Conservation (phyloP, 495 filamentous ascomycete genomes). For the Annulohypoxylon nitens region DNA sequence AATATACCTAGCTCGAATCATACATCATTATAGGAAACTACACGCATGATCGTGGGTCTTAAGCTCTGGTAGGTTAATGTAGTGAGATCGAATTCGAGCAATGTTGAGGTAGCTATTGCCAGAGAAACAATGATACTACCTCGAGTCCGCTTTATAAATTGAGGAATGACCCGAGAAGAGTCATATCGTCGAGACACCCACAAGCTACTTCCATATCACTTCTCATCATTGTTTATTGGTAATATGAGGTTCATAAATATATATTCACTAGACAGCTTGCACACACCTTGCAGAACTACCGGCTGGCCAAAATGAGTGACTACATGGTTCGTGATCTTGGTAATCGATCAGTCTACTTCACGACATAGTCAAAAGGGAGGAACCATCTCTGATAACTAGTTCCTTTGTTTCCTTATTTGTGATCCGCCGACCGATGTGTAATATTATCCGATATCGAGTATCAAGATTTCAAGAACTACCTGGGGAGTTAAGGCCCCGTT, state of each 20-base stretch:
- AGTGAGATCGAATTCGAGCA: background rate
- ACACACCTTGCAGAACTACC: too few relatives aligned
- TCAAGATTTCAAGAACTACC: background rate
- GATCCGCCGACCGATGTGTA: background rate
- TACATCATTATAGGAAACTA: too few relatives aligned
- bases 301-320: background rate
- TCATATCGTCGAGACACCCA: background rate
- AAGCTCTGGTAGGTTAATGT: too few relatives aligned
- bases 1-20: too few relatives aligned
- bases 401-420: background rate
- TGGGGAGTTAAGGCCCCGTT: background rate
- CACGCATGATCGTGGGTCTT: too few relatives aligned
- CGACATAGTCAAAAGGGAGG: background rate
- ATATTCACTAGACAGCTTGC: too few relatives aligned
- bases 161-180: background rate
- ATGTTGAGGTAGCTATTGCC: background rate
- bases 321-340: background rate
- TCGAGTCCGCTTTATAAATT: background rate
- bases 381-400: background rate
- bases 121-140: background rate
- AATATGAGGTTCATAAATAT: too few relatives aligned
- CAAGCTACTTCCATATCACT: background rate
- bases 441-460: background rate
- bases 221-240: too few relatives aligned
- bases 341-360: background rate